phyloP scores from a whole-genome alignment of 1,284 basidiomycete species.

The Apiotrichum gracile region DNA sequence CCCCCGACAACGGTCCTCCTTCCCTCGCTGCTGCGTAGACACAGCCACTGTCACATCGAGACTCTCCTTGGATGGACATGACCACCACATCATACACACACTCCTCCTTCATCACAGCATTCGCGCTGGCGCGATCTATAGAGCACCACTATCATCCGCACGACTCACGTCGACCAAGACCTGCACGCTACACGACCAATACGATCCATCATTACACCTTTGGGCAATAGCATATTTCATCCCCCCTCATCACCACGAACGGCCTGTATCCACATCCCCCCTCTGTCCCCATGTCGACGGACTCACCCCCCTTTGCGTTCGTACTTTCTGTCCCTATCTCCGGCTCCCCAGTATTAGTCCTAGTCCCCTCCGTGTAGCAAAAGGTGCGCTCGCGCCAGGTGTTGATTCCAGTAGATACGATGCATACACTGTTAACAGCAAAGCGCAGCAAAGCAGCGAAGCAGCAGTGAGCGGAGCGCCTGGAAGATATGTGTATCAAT shows the following conservation, averaged over 20 bases:
- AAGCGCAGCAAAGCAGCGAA: too few species aligned
- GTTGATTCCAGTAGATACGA: not conserved
- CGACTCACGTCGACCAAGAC: not conserved
- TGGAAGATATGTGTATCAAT: too few species aligned
- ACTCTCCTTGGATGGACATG: too few species aligned
- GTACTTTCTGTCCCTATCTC: not conserved
- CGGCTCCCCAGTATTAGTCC: not conserved
- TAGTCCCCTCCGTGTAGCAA: not conserved
- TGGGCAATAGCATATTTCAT: too few species aligned
- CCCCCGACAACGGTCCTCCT: not conserved
- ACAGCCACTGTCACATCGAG: too few species aligned
- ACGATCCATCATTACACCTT: not conserved
- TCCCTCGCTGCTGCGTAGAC: not conserved
- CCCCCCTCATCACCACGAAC: too few species aligned
- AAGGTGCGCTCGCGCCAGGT: not conserved
- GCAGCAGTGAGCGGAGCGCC: too few species aligned
- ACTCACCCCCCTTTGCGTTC: not conserved
- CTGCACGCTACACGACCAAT: too few species aligned
- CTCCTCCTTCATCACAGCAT: too few species aligned
- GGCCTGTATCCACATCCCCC: too few species aligned
- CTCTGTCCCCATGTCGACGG: too few species aligned
- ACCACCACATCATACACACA: too few species aligned
- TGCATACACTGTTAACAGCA: not conserved
- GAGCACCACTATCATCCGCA: not conserved
- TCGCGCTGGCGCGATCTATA: not conserved